Evolutionary conservation across 495 filamentous ascomycete species (phyloP).

Genomic region (Sordaria brevicollis): DNA sequence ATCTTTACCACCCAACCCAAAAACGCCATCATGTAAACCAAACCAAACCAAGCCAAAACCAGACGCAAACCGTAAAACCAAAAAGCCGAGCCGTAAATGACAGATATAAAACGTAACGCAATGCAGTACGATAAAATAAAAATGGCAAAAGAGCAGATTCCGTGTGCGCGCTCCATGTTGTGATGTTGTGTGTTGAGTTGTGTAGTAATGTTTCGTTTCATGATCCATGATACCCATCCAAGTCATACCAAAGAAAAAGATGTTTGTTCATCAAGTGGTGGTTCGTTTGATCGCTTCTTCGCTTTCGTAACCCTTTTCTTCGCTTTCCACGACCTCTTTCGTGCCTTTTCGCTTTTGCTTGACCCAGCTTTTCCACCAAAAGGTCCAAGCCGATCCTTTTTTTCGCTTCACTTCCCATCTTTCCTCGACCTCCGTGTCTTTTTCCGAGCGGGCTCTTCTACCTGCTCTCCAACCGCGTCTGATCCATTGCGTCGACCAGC

Average conservation of each 20-base stretch:
- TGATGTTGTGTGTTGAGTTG: no score
- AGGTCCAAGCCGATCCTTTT: no score
- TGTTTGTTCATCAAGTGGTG: not conserved
- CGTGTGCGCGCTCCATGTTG: not conserved
- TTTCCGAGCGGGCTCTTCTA: not conserved
- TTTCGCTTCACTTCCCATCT: no score
- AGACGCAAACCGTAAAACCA: not conserved
- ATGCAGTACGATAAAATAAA: not conserved
- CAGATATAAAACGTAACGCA: not conserved
- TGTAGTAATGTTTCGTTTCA: not conserved
- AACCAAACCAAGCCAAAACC: not conserved
- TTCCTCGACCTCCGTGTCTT: no score
- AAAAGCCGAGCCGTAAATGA: not conserved
- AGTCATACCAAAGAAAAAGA: not conserved
- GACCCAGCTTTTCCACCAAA: not conserved
- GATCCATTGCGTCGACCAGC: not conserved
- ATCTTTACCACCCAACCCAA: not conserved
- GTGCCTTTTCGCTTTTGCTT: not conserved
- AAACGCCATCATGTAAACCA: not conserved
- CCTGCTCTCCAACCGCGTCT: not conserved
- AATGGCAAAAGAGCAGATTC: not conserved
- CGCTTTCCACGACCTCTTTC: no score
- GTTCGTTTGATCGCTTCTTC: not conserved
- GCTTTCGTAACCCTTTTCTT: not conserved
- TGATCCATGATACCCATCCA: not conserved